Evolutionary conservation across 345 rosid genomes (phyloP).

Genomic region (Arabidopsis suecica): DNA sequence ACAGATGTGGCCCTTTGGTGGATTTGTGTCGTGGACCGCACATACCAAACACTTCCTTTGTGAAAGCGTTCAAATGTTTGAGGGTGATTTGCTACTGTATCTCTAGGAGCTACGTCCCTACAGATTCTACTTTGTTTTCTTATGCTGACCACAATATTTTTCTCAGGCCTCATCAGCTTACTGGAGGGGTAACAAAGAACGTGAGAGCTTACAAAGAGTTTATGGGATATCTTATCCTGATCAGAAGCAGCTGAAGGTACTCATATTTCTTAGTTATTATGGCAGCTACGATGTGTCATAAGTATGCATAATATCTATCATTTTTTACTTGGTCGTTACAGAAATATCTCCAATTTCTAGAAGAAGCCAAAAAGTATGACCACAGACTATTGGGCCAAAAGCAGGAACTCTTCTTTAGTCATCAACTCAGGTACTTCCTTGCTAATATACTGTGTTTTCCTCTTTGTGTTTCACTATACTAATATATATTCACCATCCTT

Average conservation of each 20-base stretch:
- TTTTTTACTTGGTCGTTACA: conserved; percentile 42
- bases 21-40: conserved; percentile 99
- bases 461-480: conserved; percentile 22
- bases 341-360: conserved; percentile 74
- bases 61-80: conserved; percentile 89
- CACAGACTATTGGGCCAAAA: conserved; percentile 86
- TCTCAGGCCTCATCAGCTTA: conserved; percentile 96
- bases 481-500: conserved; percentile 18
- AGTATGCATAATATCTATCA: conserved; percentile 6
- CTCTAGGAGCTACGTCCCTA: conserved; percentile 25
- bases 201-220: conserved; percentile 96
- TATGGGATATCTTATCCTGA: conserved; percentile 99
- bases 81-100: conserved; percentile 57
- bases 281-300: background rate
- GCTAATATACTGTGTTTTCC: conserved; percentile 16
- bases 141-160: conserved; percentile 25
- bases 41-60: conserved; percentile 97
- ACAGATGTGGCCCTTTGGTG: conserved; percentile 95
- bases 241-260: conserved; percentile 81
- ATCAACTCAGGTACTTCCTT: conserved; percentile 67
- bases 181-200: conserved; percentile 91
- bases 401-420: conserved; percentile 94
- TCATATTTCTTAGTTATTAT: conserved; percentile 12
- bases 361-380: conserved; percentile 95
- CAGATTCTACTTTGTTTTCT: conserved; percentile 31